Evolutionary conservation across 23 red algal species (phyloP).

Genomic region (Gracilaria caudata): DNA sequence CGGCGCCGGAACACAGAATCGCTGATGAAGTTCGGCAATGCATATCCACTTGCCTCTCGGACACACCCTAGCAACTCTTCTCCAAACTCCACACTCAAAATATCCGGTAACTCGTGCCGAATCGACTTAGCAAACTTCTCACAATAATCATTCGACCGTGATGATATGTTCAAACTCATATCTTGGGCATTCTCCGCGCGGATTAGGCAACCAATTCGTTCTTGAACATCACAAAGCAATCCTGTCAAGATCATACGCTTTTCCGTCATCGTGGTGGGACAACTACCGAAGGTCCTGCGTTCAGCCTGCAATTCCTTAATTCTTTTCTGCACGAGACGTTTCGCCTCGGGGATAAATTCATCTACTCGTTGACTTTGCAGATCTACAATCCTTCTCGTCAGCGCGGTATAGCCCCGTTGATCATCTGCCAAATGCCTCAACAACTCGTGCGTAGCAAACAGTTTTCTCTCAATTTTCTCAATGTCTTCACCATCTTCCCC

Average conservation of each 20-base stretch:
- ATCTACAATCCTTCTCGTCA: conserved; percentile 17
- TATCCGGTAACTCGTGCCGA: conserved; percentile 26
- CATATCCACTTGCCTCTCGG: conserved; percentile 28
- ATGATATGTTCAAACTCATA: conserved; percentile 10
- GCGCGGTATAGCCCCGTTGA: conserved; percentile 6
- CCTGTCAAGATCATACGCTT: not conserved
- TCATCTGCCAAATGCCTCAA: conserved; percentile 2
- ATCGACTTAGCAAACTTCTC: conserved; percentile 11
- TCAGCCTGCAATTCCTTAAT: not conserved
- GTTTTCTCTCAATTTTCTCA: conserved; percentile 6
- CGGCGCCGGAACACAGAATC: conserved; percentile 28
- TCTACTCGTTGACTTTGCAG: conserved; percentile 32
- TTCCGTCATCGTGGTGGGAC: not conserved
- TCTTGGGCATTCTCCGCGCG: not conserved
- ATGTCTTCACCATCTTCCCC: conserved; percentile 33
- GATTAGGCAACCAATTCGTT: not conserved
- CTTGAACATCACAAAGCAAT: conserved; percentile 1
- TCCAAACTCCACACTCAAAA: not conserved
- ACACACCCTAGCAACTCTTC: not conserved
- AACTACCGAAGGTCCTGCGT: not conserved
- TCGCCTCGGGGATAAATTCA: conserved; percentile 10
- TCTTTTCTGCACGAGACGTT: not conserved
- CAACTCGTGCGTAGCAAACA: conserved; percentile 33
- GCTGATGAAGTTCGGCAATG: conserved; percentile 44
- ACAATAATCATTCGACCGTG: conserved; percentile 11